Base-by-base conservation (phyloP, 1,284 basidiomycete species). In the Polyporus tsugae region DNA sequence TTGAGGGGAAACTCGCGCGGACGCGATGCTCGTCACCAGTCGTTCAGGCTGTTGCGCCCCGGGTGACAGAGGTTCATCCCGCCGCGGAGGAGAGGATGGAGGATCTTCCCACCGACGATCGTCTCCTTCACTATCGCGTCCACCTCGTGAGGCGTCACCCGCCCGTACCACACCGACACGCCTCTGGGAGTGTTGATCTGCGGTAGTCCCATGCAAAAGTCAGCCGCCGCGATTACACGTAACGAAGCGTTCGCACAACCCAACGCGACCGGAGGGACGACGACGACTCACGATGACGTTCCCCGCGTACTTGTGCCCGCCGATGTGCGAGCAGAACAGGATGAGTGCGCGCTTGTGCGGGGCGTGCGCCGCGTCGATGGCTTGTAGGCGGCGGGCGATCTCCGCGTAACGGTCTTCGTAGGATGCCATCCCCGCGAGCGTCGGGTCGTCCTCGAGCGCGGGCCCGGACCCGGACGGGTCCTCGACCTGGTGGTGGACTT, bases 221-320 rank as follows among this genome's bases (percentile, higher is more conserved):
- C 15, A 42, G 44, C 15, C 35, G 62, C 59, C 44, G 42, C 36
- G 29, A 22, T 25, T 63, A 62, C 25, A 62, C 44, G 49, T 36
- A 39, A 49, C 25, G 13, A 44, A 42, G 41, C 6, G 35, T 11
- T 58, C 29, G 15, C 44, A 29, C 1, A 29, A 29, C 15, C 41
- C 41, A 17, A 17, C 15, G 61, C 33, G 49, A 52, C 33, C 11
- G 38, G 17, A 29, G 41, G 17, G 58, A 36, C 19, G 19, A 29
- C 42, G 42, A 22, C 25, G 22, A 83, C 92, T 77, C 77, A 96
- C 95, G 68, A 97, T 91, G 75, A 95, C 92, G 76, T 97, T 97
- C 35, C 97, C 97, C 22, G 94, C 92, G 78, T 92, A 98, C 73
- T 92, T 91, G 82, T 98, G 96, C 1, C 95, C 96, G 59, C 96